Percentiles rank a stretch among this genome's conserved stretches.
Evolutionary conservation across 2,329 filamentous ascomycete species (phyloP).

Genomic region (Monascus ruber): DNA sequence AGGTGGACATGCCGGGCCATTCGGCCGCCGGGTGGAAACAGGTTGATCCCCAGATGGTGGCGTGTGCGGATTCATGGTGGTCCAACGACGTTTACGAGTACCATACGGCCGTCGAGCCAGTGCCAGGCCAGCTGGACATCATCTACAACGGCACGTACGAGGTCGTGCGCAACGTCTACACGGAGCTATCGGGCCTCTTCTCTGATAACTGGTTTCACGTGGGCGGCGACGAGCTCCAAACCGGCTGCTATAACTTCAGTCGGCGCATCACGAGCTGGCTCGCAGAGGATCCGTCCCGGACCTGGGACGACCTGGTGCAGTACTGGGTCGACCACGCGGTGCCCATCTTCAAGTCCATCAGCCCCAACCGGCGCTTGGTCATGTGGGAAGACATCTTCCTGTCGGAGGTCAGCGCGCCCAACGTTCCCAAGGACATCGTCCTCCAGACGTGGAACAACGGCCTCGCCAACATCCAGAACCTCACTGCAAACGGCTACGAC

Average conservation of each 20-base stretch:
- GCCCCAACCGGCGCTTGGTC: constrained; percentile 39
- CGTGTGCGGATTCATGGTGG: constrained; percentile 49
- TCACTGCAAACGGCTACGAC: constrained; percentile 41
- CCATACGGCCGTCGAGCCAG: constrained; percentile 47
- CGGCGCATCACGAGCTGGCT: constrained; percentile 40
- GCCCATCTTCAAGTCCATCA: constrained; percentile 37
- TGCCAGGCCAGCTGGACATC: constrained; percentile 46
- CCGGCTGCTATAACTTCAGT: constrained; percentile 49
- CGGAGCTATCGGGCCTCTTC: constrained; percentile 41
- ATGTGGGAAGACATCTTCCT: constrained; percentile 48
- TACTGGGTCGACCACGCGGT: constrained; percentile 43
- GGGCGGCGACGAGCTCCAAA: constrained; percentile 45
- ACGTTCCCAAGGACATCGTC: constrained; percentile 41
- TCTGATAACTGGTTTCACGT: constrained; percentile 45
- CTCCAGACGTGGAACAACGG: constrained; percentile 48
- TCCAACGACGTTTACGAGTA: constrained; percentile 45
- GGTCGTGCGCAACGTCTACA: constrained; percentile 43
- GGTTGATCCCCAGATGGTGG: constrained; percentile 44
- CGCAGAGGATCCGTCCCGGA: constrained; percentile 37
- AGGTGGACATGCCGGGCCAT: constrained; percentile 53
- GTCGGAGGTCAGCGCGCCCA: constrained; percentile 32
- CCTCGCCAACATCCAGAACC: constrained; percentile 39
- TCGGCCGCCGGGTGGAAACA: constrained; percentile 45
- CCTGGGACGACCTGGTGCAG: constrained; percentile 42
- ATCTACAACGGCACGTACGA: constrained; percentile 46